Percentiles rank a stretch among this genome's conserved stretches.
Evolutionary conservation across 75 land plant species (phyloP).

Genomic region (Larix kaempferi): DNA sequence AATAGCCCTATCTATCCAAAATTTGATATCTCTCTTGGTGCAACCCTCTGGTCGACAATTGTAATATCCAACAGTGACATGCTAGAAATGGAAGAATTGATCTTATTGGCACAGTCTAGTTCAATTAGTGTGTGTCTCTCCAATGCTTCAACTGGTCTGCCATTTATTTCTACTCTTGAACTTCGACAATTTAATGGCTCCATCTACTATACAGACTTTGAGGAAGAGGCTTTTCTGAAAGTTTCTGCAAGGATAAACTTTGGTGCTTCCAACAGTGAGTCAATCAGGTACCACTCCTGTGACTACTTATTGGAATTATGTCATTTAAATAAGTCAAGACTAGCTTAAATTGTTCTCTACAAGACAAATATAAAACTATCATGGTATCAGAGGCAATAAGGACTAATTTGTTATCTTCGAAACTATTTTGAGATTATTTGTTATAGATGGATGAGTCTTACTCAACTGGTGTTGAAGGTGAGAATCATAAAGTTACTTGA

Average conservation of each 20-base stretch:
- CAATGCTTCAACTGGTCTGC: slow-evolving; percentile 65
- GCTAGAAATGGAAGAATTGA: slow-evolving; percentile 36
- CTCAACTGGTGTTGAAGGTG: neutral
- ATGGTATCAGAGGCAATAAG: neutral
- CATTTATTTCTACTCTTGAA: slow-evolving; percentile 79
- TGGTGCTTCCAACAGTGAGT: slow-evolving; percentile 47
- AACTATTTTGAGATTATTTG: neutral
- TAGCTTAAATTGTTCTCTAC: neutral
- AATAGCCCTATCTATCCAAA: slow-evolving; percentile 54
- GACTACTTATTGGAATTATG: slow-evolving; percentile 13
- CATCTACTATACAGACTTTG: slow-evolving; percentile 44
- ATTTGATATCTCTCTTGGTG: slow-evolving; percentile 74
- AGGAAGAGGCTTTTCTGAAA: slow-evolving; percentile 40
- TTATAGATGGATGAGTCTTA: neutral
- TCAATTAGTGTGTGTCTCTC: slow-evolving; percentile 64
- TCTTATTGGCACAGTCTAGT: slow-evolving; percentile 49
- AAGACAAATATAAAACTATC: neutral
- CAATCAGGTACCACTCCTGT: slow-evolving; percentile 44
- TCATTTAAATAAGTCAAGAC: neutral
- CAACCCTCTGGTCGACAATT: slow-evolving; percentile 69
- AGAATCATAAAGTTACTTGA: neutral
- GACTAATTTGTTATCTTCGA: too few species aligned
- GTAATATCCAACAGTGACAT: slow-evolving; percentile 56
- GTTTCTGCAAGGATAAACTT: slow-evolving; percentile 71
- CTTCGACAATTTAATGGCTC: slow-evolving; percentile 73